Conservation (phyloP, 2,329 filamentous ascomycete species). For the Cadophora sp. region DNA sequence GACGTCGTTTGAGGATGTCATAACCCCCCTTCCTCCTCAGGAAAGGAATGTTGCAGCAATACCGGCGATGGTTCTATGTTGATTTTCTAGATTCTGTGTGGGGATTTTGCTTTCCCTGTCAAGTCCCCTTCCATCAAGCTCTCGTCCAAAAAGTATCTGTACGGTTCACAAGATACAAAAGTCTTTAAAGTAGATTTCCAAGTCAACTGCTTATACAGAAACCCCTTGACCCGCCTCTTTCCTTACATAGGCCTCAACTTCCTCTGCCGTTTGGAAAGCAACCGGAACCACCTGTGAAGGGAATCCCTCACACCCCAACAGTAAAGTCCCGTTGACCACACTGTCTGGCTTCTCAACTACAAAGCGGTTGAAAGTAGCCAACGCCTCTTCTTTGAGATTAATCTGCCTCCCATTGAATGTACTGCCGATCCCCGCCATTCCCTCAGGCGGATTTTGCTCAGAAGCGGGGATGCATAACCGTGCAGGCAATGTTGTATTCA, state of each 20-base stretch:
- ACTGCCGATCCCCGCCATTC: not conserved
- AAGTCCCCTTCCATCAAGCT: too few relatives aligned
- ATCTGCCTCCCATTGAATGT: constrained; percentile 13
- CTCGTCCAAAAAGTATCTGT: too few relatives aligned
- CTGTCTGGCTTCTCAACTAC: not conserved
- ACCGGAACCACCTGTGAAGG: not conserved
- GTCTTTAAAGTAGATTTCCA: too few relatives aligned
- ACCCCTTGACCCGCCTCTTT: constrained; percentile 7
- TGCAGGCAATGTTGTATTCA: constrained; percentile 6
- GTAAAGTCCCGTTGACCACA: constrained; percentile 6
- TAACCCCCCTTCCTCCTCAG: too few relatives aligned
- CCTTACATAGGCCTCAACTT: constrained; percentile 16
- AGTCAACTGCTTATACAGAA: not conserved
- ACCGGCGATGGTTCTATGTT: too few relatives aligned
- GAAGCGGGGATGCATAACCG: constrained; percentile 15
- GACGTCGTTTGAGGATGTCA: too few relatives aligned
- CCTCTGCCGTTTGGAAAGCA: constrained; percentile 4
- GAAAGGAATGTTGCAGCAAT: too few relatives aligned
- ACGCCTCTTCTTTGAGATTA: constrained; percentile 15
- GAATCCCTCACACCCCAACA: constrained; percentile 13
- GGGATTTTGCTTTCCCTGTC: too few relatives aligned
- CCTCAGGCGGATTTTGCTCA: not conserved
- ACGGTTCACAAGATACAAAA: too few relatives aligned
- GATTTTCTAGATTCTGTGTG: too few relatives aligned
- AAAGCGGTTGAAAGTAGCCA: constrained; percentile 4